Evolutionary conservation across 768 basidiomycete species (phyloP).

Genomic region (Rhodotorula taiwanensis): DNA sequence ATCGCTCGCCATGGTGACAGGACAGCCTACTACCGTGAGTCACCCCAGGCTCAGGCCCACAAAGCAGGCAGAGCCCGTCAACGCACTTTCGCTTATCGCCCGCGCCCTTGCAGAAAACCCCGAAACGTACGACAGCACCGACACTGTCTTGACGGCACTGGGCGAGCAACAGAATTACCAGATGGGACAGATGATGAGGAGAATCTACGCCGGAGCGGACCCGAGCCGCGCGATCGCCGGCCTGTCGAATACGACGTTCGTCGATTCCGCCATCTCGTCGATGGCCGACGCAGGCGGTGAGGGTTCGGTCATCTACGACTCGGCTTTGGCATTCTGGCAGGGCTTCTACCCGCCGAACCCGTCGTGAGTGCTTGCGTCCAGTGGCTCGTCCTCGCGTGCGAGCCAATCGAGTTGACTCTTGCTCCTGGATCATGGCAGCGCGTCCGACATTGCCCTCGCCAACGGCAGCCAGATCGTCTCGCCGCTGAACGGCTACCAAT

Average conservation of each 20-base stretch:
- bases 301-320: constrained; percentile 60
- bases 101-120: constrained; percentile 16
- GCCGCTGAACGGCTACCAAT: constrained; percentile 60
- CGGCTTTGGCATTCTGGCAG: constrained; percentile 60
- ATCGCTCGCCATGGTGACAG: constrained; percentile 58
- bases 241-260: constrained; percentile 55
- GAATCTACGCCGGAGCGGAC: constrained; percentile 55
- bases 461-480: constrained; percentile 58
- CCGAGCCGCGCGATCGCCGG: constrained; percentile 56
- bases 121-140: constrained; percentile 44
- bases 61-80: not conserved
- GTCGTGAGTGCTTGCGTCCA: not conserved
- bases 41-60: not conserved
- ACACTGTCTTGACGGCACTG: constrained; percentile 54
- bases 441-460: constrained; percentile 54
- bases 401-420: not conserved
- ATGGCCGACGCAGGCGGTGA: constrained; percentile 67
- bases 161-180: constrained; percentile 47
- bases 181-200: constrained; percentile 54
- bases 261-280: constrained; percentile 58
- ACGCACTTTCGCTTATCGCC: no score
- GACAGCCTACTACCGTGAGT: constrained; percentile 41
- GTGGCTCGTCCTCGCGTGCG: not conserved
- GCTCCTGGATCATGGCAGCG: not conserved
- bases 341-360: constrained; percentile 57